Conservation (phyloP, 257 asterid species). For the Petunia secreta region DNA sequence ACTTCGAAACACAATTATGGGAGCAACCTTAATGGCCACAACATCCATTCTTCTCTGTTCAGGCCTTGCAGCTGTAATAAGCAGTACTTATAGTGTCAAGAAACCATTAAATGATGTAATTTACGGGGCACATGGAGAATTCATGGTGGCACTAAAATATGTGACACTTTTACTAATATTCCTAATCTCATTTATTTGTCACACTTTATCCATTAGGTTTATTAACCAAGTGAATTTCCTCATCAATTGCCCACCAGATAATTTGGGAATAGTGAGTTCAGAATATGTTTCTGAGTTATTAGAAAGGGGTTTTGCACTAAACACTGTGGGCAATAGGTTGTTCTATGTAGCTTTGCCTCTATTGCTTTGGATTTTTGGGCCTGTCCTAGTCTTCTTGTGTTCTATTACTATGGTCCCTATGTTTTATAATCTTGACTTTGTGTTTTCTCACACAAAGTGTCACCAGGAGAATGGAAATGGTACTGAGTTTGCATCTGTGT, state of each 20-base stretch:
- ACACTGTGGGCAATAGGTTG: conserved; percentile 74
- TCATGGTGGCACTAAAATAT: conserved; percentile 83
- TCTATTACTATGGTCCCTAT: conserved; percentile 67
- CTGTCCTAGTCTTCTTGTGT: conserved; percentile 74
- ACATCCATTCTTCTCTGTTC: conserved; percentile 80
- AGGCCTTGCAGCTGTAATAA: conserved; percentile 88
- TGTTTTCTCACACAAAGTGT: conserved; percentile 40
- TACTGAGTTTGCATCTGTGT: conserved; percentile 30
- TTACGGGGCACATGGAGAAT: conserved; percentile 92
- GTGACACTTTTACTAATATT: conserved; percentile 66
- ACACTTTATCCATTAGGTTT: conserved; percentile 82
- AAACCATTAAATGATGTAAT: conserved; percentile 76
- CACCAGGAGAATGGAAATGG: conserved; percentile 32
- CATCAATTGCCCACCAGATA: conserved; percentile 68
- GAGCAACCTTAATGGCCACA: conserved; percentile 92
- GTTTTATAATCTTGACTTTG: conserved; percentile 76
- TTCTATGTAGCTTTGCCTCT: conserved; percentile 84
- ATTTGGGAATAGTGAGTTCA: conserved; percentile 48
- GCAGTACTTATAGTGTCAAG: conserved; percentile 90
- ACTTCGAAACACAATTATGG: conserved; percentile 86
- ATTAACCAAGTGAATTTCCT: conserved; percentile 87
- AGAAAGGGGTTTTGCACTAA: conserved; percentile 64
- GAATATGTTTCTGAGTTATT: conserved; percentile 73
- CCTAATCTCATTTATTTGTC: conserved; percentile 76
- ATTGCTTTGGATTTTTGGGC: conserved; percentile 89